Conservation (phyloP, 345 rosid genomes). For the Eucalyptus grandis region DNA sequence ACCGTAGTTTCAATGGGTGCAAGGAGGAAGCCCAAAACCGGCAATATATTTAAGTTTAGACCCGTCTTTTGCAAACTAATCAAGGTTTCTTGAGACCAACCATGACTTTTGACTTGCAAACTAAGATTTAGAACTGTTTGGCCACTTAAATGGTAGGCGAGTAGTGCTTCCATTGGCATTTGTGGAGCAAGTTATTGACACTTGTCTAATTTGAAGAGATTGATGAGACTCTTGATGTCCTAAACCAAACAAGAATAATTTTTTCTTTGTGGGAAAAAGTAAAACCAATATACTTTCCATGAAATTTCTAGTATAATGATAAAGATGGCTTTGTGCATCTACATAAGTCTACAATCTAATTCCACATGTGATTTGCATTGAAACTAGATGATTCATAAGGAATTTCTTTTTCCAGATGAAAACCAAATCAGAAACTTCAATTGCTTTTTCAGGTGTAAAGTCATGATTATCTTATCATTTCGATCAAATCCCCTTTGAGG, state of each 20-base stretch:
- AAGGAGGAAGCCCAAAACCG: neutral
- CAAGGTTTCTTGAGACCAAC: neutral
- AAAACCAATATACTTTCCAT: fast-evolving
- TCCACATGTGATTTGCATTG: fast-evolving
- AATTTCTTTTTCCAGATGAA: neutral
- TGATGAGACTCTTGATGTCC: neutral
- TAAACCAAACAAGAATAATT: fast-evolving
- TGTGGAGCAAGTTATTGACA: neutral
- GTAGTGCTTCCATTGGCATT: neutral
- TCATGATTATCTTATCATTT: neutral
- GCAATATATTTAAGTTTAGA: neutral
- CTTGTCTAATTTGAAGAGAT: neutral
- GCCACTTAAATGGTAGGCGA: neutral
- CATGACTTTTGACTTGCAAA: neutral
- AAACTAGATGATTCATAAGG: neutral
- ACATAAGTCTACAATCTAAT: neutral
- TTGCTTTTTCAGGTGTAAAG: neutral
- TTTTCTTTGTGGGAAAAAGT: neutral
- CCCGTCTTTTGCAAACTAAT: fast-evolving
- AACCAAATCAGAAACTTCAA: neutral
- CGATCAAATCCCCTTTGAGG: neutral
- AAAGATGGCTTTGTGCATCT: neutral
- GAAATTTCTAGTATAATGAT: neutral
- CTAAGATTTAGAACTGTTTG: fast-evolving
- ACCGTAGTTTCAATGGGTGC: fast-evolving